Evolutionary conservation across 2,329 filamentous ascomycete species (phyloP), one percentile per base, ranked within the genome.

Genomic region (Paraphaeosphaeria sporulosa): DNA sequence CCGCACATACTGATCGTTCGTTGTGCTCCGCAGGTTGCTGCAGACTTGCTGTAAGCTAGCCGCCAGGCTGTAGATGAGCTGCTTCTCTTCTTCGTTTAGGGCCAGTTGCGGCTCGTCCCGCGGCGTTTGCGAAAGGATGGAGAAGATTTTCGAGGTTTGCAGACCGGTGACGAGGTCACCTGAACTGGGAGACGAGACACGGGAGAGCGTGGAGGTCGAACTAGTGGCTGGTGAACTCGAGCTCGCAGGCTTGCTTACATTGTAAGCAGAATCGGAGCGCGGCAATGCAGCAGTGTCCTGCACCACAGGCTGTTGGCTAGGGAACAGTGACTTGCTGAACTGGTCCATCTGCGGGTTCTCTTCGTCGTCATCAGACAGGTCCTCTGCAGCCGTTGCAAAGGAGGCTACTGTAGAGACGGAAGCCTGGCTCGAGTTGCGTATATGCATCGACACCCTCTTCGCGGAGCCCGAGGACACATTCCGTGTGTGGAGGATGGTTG

Each of bases 361-460:
- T 8, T 75, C 72, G 12, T 72, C 73, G 15, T 76, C 75, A 19
- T 77, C 74, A 13, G 64, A 67, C 15, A 73, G 76, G 12, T 82
- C 84, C 74, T 89, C 87, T 3, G 79, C 84, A 5, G 88, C 88
- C 1, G 88, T 90, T 2, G 86, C 87, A 71, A 90, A 90, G 0
- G 86, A 86, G 21, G 84, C 85, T 10, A 85, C 75, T 1, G 86
- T 89, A 12, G 87, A 89, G 10, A 87, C 74, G 0, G 87, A 89
- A 61, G 86, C 84, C n/a, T 78, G 76, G 61, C 87, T 90, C 40
- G 83, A 79, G 21, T 82, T 83, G 54, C 88, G 83, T 17, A 79
- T 75, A 64, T 86, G 81, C 12, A 65, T 65, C 0, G 72, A 76
- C 50, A 64, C 75, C 32, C 70, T 64, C 60, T 73, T 73, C 43